Percentiles rank a stretch among this genome's conserved stretches.
Evolutionary conservation across 2,329 filamentous ascomycete species (phyloP).

Genomic region (Diaporthe velutina): DNA sequence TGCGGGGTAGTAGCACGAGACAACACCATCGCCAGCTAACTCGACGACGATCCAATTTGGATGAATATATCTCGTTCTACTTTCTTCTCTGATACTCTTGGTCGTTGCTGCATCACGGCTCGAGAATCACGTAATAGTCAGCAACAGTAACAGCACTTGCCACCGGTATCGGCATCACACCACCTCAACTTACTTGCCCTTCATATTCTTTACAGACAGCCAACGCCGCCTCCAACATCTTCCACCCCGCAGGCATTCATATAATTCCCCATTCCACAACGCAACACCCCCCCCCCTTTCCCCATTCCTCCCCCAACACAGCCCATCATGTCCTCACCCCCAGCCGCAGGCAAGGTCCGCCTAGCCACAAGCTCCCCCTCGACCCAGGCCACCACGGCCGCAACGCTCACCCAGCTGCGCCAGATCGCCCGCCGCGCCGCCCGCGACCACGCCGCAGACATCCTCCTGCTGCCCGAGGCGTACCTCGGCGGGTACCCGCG

Average conservation of each 20-base stretch:
- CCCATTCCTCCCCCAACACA: not conserved
- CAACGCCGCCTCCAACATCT: not conserved
- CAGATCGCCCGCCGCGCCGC: conserved; percentile 74
- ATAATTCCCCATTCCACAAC: not conserved
- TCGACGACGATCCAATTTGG: not conserved
- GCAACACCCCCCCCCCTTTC: not conserved
- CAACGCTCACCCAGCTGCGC: conserved; percentile 77
- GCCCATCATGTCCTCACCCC: not conserved
- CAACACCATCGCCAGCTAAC: conserved; percentile 18
- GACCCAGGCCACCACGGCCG: conserved; percentile 61
- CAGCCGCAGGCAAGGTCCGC: conserved; percentile 54
- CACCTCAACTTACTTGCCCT: not conserved
- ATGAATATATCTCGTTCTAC: not conserved
- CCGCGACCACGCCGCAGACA: conserved; percentile 61
- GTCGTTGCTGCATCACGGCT: not conserved
- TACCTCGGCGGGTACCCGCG: conserved; percentile 94
- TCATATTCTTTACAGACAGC: not conserved
- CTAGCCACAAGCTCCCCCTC: conserved; percentile 69
- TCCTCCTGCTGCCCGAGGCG: conserved; percentile 92
- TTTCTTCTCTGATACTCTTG: not conserved
- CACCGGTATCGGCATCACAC: conserved; percentile 30
- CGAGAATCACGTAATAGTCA: not conserved
- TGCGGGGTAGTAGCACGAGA: conserved; percentile 20
- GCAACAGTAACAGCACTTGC: not conserved
- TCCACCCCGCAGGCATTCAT: not conserved